Conservation (phyloP, 139 green algal species). For the Microglena sp. region DNA sequence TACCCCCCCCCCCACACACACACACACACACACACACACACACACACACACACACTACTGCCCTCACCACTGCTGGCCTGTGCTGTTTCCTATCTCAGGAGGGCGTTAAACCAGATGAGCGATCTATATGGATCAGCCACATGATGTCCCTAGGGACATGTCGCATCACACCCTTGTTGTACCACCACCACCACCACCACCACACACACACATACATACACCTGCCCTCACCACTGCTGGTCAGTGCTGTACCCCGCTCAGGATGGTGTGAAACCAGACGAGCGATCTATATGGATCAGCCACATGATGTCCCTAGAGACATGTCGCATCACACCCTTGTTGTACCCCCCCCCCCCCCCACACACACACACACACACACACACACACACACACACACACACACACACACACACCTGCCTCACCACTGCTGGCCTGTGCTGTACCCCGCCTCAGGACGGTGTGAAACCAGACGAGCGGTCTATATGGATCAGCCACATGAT, state of each 20-base stretch:
- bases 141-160: slow-evolving; percentile 41
- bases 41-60: neutral
- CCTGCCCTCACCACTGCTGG: neutral
- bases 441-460: too few species aligned
- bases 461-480: slow-evolving; percentile 38
- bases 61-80: neutral
- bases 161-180: slow-evolving; percentile 39
- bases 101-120: slow-evolving; percentile 38
- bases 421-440: neutral
- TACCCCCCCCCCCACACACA: neutral
- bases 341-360: too few species aligned
- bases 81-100: slow-evolving; percentile 13
- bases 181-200: slow-evolving; percentile 9
- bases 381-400: neutral
- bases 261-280: too few species aligned
- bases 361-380: neutral
- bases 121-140: slow-evolving; percentile 26
- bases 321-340: too few species aligned
- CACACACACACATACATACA: neutral
- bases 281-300: too few species aligned
- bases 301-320: too few species aligned
- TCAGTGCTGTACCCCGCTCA: neutral
- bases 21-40: too few species aligned
- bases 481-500: slow-evolving; percentile 43
- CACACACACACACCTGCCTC: neutral